These are phyloP conservation scores for Trichoderma gracile DNA, from an alignment of 2,329 filamentous ascomycete species.

Conservation along the genomic window DNA sequence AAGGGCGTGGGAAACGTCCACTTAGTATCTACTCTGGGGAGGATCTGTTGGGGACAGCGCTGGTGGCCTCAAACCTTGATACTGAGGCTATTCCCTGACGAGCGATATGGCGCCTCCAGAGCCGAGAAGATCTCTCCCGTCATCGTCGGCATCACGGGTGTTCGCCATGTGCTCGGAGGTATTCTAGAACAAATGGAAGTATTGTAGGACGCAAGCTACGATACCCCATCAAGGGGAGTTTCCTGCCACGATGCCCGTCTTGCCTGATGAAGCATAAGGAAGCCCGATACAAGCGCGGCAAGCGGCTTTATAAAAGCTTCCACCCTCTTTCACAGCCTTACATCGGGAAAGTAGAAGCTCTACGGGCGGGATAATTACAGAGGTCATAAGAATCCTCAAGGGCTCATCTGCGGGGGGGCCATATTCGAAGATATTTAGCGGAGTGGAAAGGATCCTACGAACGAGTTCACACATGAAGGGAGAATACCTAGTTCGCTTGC, in stretches of 20 bases:
- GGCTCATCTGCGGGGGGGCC: no score
- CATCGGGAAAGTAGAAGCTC: constrained; percentile 5
- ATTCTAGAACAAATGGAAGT: neutral
- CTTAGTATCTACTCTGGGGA: constrained; percentile 26
- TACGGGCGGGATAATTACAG: neutral
- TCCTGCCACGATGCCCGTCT: neutral
- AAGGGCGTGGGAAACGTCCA: constrained; percentile 27
- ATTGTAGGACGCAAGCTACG: neutral
- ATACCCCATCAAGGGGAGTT: neutral
- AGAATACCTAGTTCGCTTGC: no score
- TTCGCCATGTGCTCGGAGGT: neutral
- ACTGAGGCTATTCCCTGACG: constrained; percentile 25
- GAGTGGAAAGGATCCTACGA: no score
- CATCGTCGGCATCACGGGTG: neutral
- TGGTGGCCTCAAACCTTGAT: constrained; percentile 24
- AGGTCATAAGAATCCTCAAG: neutral
- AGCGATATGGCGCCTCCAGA: constrained; percentile 26
- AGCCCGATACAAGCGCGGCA: neutral
- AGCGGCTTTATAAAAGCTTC: no score
- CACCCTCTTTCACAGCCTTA: neutral
- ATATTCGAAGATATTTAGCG: neutral
- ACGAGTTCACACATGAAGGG: no score
- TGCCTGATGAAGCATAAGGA: neutral
- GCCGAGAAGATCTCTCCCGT: constrained; percentile 14
- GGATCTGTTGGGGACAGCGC: constrained; percentile 26